phyloP scores from a whole-genome alignment of 1,284 basidiomycete genomes.

The Leccinum angustisporum region DNA sequence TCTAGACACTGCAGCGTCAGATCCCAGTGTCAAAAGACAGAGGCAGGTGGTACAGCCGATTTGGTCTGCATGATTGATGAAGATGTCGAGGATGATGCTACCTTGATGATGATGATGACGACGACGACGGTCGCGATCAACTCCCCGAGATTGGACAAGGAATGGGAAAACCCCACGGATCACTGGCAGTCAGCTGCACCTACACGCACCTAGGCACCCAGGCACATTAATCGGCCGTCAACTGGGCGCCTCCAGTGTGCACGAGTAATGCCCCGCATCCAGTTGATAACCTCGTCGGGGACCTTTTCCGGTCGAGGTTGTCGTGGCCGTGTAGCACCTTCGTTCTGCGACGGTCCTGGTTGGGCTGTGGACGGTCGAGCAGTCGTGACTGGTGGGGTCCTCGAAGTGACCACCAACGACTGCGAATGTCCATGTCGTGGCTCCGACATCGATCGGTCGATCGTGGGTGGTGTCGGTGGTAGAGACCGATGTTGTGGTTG shows the following conservation, averaged over 20 bases:
- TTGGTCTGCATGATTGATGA: not conserved
- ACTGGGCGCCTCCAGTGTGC: constrained; percentile 28
- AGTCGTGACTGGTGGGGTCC: not conserved
- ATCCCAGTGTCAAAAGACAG: no score
- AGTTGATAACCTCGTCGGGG: constrained; percentile 27
- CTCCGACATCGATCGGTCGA: constrained; percentile 24
- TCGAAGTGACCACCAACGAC: constrained; percentile 16
- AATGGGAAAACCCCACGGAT: no score
- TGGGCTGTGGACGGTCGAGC: constrained; percentile 20
- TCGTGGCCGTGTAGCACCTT: constrained; percentile 7
- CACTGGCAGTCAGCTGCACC: no score
- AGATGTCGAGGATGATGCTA: no score
- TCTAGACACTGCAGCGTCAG: not conserved
- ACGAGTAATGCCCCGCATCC: constrained; percentile 30
- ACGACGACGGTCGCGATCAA: no score
- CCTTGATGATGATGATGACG: no score
- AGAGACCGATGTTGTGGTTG: constrained; percentile 29
- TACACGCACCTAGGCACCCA: not conserved
- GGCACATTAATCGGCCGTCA: not conserved
- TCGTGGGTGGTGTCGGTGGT: constrained; percentile 26
- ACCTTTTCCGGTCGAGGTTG: constrained; percentile 30
- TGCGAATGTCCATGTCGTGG: constrained; percentile 24
- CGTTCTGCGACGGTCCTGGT: constrained; percentile 18
- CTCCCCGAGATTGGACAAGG: no score
- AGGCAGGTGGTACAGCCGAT: not conserved